phyloP scores from a whole-genome alignment of 441 rosid genomes.

The Adansonia rubrostipa region DNA sequence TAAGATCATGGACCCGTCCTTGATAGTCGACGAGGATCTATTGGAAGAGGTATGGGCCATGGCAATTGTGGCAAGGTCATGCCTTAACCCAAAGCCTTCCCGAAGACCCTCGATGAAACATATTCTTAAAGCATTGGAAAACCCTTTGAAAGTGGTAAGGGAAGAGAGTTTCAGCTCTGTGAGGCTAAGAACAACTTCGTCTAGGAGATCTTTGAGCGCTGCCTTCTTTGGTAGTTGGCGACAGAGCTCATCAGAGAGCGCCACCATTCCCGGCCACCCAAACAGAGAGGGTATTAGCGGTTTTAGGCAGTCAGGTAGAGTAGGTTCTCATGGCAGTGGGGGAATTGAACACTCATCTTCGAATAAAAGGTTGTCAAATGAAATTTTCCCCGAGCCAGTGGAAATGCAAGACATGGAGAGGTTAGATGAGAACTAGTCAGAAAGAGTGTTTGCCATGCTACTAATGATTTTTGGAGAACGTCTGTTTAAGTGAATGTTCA shows the following conservation, averaged over 20 bases:
- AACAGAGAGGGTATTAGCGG: slow-evolving; percentile 39
- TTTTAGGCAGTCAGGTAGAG: slow-evolving; percentile 43
- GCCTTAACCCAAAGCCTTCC: slow-evolving; percentile 65
- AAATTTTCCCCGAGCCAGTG: slow-evolving; percentile 53
- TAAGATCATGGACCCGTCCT: slow-evolving; percentile 62
- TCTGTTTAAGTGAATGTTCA: not conserved
- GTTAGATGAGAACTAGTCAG: slow-evolving; percentile 36
- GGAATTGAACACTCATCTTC: slow-evolving; percentile 47
- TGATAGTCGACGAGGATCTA: slow-evolving; percentile 68
- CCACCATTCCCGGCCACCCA: slow-evolving; percentile 37
- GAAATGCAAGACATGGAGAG: slow-evolving; percentile 42
- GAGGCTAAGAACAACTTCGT: slow-evolving; percentile 56
- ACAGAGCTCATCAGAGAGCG: slow-evolving; percentile 50
- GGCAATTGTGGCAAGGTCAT: slow-evolving; percentile 72
- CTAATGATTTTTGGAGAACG: not conserved
- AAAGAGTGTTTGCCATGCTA: slow-evolving; percentile 1
- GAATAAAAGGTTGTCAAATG: slow-evolving; percentile 41
- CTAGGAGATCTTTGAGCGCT: slow-evolving; percentile 57
- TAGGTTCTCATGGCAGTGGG: slow-evolving; percentile 47
- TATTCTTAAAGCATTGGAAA: slow-evolving; percentile 66
- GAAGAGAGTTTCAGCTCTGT: slow-evolving; percentile 52
- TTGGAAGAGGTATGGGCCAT: slow-evolving; percentile 82
- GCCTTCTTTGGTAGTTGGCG: slow-evolving; percentile 64
- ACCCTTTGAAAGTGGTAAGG: slow-evolving; percentile 71
- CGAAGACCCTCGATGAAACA: slow-evolving; percentile 66